Conservation (phyloP, 2,329 filamentous ascomycete species). For the Alternaria sp. region DNA sequence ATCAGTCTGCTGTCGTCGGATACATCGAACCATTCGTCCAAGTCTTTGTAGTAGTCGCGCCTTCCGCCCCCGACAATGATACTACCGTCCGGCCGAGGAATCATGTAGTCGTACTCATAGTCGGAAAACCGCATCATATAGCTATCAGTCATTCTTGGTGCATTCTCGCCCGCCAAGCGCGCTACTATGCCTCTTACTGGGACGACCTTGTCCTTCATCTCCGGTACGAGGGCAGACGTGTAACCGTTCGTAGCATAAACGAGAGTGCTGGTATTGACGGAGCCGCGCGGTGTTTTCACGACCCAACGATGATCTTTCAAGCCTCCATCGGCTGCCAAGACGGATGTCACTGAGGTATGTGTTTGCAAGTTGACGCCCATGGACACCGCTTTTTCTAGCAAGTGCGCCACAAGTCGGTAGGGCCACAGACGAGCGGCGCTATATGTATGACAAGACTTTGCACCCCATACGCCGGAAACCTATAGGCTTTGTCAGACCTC, state of each 20-base stretch:
- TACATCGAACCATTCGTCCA: constrained; percentile 17
- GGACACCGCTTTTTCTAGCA: constrained; percentile 13
- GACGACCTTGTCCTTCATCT: constrained; percentile 49
- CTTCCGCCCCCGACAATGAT: constrained; percentile 14
- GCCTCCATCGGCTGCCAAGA: neutral
- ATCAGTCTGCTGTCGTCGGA: constrained; percentile 31
- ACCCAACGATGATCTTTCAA: neutral
- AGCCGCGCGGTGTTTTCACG: constrained; percentile 15
- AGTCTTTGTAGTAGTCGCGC: constrained; percentile 39
- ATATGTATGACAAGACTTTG: constrained; percentile 18
- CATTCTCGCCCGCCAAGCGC: constrained; percentile 5
- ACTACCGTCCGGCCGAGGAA: constrained; percentile 42
- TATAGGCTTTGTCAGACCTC: neutral
- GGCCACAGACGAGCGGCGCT: constrained; percentile 15
- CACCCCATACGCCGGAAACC: constrained; percentile 16
- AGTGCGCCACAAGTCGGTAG: constrained; percentile 12
- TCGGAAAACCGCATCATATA: constrained; percentile 55
- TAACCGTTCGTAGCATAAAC: constrained; percentile 32
- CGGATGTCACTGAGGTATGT: constrained; percentile 9
- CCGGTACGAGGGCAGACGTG: constrained; percentile 25
- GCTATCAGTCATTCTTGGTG: constrained; percentile 20
- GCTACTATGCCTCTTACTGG: constrained; percentile 34
- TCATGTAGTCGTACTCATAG: constrained; percentile 60
- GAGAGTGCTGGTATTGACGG: constrained; percentile 10
- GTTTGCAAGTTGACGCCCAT: constrained; percentile 18